Conservation (phyloP, 768 basidiomycete species). For the Pholiota conissans region DNA sequence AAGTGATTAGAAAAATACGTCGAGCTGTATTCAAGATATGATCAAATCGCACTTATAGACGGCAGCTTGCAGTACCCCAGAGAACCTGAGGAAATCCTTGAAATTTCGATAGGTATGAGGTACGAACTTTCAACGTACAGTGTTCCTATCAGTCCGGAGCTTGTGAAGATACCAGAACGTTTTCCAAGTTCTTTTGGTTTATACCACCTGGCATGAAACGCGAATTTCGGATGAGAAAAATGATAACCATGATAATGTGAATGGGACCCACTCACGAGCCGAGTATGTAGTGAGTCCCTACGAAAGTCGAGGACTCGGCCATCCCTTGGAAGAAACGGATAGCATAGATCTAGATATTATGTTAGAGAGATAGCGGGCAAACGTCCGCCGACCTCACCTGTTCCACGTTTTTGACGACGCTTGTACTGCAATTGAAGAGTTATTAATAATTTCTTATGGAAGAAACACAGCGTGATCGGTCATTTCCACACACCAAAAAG, state of each 20-base stretch:
- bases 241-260: too few species aligned
- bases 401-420: slow-evolving; percentile 51
- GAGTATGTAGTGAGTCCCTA: slow-evolving; percentile 71
- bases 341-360: slow-evolving; percentile 49
- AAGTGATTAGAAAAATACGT: slow-evolving; percentile 1
- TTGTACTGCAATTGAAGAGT: slow-evolving; percentile 41
- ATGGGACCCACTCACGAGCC: slow-evolving; percentile 52
- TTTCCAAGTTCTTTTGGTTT: slow-evolving; percentile 69
- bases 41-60: slow-evolving; percentile 50
- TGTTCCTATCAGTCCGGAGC: slow-evolving; percentile 59
- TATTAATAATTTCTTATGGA: neutral
- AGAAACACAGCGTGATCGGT: neutral
- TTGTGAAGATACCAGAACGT: slow-evolving; percentile 71
- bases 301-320: slow-evolving; percentile 75
- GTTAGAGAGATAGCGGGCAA: neutral
- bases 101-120: neutral
- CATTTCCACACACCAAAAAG: slow-evolving; percentile 48
- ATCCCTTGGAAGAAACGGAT: slow-evolving; percentile 76
- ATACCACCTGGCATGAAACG: slow-evolving; percentile 58
- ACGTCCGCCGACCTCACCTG: slow-evolving; percentile 40
- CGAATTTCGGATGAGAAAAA: too few species aligned
- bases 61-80: slow-evolving; percentile 62
- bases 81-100: slow-evolving; percentile 43
- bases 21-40: neutral
- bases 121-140: slow-evolving; percentile 38